A percentile compares a stretch with the other conserved stretches of the same genome.
Conservation (phyloP, 805 yeast species). For the Tetrapisispora arboricola region DNA sequence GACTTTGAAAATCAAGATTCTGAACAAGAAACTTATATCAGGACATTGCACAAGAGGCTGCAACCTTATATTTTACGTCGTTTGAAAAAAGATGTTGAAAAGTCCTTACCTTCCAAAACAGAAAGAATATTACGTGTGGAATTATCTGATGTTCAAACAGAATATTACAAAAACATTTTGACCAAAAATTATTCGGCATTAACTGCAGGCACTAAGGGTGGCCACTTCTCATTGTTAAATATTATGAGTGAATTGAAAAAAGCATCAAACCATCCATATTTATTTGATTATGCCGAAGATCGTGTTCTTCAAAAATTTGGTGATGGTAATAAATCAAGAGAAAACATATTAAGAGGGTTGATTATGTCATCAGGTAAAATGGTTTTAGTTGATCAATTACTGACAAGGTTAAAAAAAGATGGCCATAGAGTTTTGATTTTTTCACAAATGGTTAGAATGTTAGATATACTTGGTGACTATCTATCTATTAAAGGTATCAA, state of each 20-base stretch:
- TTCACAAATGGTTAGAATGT: conserved; percentile 94
- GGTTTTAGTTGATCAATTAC: conserved; percentile 86
- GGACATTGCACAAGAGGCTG: conserved; percentile 70
- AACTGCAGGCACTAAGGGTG: conserved; percentile 69
- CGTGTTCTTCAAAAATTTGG: conserved; percentile 61
- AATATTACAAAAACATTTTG: conserved; percentile 85
- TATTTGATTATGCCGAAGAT: conserved; percentile 88
- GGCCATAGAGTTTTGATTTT: conserved; percentile 94
- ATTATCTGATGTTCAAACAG: conserved; percentile 88
- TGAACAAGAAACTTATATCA: conserved; percentile 80
- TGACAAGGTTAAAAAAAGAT: conserved; percentile 76
- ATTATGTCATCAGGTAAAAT: conserved; percentile 97
- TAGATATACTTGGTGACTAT: conserved; percentile 92
- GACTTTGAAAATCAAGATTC: conserved; percentile 85
- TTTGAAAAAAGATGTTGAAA: conserved; percentile 94
- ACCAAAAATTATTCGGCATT: conserved; percentile 88
- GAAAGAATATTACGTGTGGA: conserved; percentile 94
- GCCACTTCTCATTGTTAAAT: conserved; percentile 75
- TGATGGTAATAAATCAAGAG: conserved; percentile 50
- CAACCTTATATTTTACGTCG: conserved; percentile 91
- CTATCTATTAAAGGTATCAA: conserved; percentile 74
- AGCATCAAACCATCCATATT: conserved; percentile 94
- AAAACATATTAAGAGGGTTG: conserved; percentile 75
- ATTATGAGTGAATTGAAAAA: conserved; percentile 93
- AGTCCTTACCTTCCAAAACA: conserved; percentile 89